Evolutionary conservation across 305 asterid genomes (phyloP), one percentile per base, ranked within the genome.

Genomic region (Fraxinus dipetala): DNA sequence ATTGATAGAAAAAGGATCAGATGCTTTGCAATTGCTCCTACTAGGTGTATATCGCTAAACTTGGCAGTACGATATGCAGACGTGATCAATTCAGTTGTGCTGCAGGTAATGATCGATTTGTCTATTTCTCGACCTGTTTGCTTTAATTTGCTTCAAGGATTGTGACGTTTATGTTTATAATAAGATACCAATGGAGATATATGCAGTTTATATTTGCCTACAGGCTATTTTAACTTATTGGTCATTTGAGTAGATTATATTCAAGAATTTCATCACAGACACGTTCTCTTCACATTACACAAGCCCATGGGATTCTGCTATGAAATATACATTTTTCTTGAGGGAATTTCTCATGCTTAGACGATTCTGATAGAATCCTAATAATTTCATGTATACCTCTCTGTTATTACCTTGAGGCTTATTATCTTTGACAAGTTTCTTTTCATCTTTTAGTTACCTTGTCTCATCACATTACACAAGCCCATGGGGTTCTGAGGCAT

Each of bases 31-130:
- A 88, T 96, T 84, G 99, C 99, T 54, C 99, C 99, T 70, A 89
- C 97, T 2, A 89, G 99, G 91, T 96, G 98, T 85, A 93, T 96
- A 80, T 96, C 99, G 0, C 84, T 96, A 36, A 96, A 96, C 88
- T 86, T 96, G 93, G 98, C 98, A 0, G 98, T 96, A 75, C 86
- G 98, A 90, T 94, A 96, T 80, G 99, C 98, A 1, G 99, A 96
- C 54, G 92, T 94, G 83, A 96, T 94, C 75, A 96, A 93, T 87
- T 93, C 99, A 4, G 87, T 96, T 73, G 99, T 93, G 75, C 88
- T 96, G 75, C 99, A 96, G 99, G 99, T 96, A 90, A 85, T 72
- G 34, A 18, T 78, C 69, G 36, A 16, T 54, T 31, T 77, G 43
- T 32, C 16, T 30, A 67, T 8, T 31, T 48, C 16, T 70, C 61